These are phyloP conservation scores for Podila epigama DNA, from an alignment of 192 early-diverging fungal genomes.

Conservation along the genomic window DNA sequence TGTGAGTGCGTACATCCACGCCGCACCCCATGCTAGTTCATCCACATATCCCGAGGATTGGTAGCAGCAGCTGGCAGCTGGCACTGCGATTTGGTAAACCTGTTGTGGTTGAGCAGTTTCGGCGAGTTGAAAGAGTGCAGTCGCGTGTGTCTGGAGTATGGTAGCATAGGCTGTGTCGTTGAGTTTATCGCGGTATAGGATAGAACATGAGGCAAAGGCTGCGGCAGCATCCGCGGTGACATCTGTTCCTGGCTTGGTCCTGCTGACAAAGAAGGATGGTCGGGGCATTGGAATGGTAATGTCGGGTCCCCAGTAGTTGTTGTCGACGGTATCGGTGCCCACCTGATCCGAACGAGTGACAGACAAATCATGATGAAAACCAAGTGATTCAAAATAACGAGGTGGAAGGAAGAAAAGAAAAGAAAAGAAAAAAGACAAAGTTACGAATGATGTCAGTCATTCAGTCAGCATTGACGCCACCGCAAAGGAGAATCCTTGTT, in stretches of 20 bases:
- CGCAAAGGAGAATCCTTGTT: not conserved
- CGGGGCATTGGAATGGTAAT: constrained; percentile 59
- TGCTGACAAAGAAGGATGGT: constrained; percentile 57
- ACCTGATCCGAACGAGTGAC: constrained; percentile 49
- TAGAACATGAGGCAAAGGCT: constrained; percentile 61
- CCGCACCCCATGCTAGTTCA: constrained; percentile 62
- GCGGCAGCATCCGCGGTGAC: constrained; percentile 61
- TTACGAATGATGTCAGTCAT: too few species aligned
- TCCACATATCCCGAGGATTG: constrained; percentile 49
- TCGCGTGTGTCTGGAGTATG: constrained; percentile 50
- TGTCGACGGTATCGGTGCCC: constrained; percentile 53
- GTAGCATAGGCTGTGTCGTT: constrained; percentile 58
- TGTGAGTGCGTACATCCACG: constrained; percentile 65
- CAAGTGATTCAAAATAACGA: not conserved
- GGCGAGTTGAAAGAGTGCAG: constrained; percentile 55
- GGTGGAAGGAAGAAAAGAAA: not conserved
- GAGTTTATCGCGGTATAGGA: constrained; percentile 58
- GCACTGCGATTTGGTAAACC: constrained; percentile 50
- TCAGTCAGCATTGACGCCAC: too few species aligned
- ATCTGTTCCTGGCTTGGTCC: constrained; percentile 60
- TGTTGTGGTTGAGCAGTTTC: constrained; percentile 55
- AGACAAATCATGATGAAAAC: constrained; percentile 11
- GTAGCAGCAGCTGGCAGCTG: constrained; percentile 51
- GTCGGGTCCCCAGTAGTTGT: constrained; percentile 68
- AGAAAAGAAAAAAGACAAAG: not conserved